These are phyloP conservation scores for Albifimbria verrucaria DNA, from an alignment of 2,329 filamentous ascomycete genomes.

Conservation along the genomic window DNA sequence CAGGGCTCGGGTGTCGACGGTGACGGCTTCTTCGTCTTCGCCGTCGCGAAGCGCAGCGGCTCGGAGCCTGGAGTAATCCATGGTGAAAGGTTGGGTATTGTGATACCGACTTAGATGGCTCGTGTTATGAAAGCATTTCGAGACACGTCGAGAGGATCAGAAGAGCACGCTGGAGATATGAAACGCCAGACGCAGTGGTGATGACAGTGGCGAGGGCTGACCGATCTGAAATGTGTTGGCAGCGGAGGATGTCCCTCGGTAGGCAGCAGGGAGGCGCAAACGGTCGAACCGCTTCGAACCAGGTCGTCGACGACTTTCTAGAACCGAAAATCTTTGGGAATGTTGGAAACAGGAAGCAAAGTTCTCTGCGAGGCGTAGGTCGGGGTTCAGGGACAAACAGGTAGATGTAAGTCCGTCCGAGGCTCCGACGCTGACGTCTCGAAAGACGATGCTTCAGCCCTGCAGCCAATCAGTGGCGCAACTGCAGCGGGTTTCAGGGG, in stretches of 20 bases:
- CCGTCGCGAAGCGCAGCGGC: constrained; percentile 83
- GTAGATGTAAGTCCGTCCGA: too few species aligned
- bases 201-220: background rate
- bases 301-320: too few species aligned
- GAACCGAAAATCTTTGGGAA: too few species aligned
- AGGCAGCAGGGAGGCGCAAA: too few species aligned
- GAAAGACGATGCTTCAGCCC: constrained; percentile 3
- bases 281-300: too few species aligned
- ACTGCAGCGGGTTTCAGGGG: background rate
- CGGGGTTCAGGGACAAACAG: too few species aligned
- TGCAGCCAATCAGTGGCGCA: background rate
- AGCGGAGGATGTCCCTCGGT: too few species aligned
- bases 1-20: constrained; percentile 91
- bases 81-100: constrained; percentile 34
- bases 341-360: too few species aligned
- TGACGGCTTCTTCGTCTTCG: constrained; percentile 93
- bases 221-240: too few species aligned
- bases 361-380: too few species aligned
- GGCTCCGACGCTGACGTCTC: too few species aligned
- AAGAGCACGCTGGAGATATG: background rate
- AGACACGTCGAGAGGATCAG: background rate
- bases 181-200: background rate
- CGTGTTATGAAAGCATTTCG: background rate
- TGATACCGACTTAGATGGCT: background rate
- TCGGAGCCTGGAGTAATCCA: constrained; percentile 75